Evolutionary conservation across 805 yeast species (phyloP).

Genomic region (Metschnikowia dekortorum): DNA sequence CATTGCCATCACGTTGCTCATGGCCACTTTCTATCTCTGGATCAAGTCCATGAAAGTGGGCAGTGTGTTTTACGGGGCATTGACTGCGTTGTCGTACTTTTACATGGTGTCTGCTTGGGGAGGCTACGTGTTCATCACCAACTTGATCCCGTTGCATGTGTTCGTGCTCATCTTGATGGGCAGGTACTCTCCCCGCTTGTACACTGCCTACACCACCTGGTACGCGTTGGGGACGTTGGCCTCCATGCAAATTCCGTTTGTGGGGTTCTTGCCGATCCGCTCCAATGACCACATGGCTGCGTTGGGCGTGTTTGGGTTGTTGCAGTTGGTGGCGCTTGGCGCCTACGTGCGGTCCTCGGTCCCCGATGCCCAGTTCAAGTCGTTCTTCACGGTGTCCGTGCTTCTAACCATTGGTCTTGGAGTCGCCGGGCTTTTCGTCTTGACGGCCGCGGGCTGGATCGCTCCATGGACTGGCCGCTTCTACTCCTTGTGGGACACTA

Average conservation of each 20-base stretch:
- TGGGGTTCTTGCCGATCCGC: slow-evolving; percentile 93
- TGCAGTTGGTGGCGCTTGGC: slow-evolving; percentile 87
- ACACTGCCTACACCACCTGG: slow-evolving; percentile 95
- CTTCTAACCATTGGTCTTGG: slow-evolving; percentile 57
- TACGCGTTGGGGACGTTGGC: slow-evolving; percentile 95
- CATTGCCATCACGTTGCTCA: slow-evolving; percentile 89
- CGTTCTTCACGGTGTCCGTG: slow-evolving; percentile 60
- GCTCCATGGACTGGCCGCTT: slow-evolving; percentile 99
- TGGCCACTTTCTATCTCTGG: slow-evolving; percentile 96
- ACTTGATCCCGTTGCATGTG: slow-evolving; percentile 92
- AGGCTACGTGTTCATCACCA: slow-evolving; percentile 98
- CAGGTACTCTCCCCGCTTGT: slow-evolving; percentile 75
- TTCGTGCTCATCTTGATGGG: slow-evolving; percentile 92
- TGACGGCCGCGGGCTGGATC: slow-evolving; percentile 88
- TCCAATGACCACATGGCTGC: slow-evolving; percentile 99
- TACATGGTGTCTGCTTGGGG: slow-evolving; percentile 99
- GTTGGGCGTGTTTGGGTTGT: slow-evolving; percentile 90
- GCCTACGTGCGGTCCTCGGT: slow-evolving; percentile 73
- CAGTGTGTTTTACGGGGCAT: slow-evolving; percentile 74
- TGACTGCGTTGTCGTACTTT: slow-evolving; percentile 85
- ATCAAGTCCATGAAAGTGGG: slow-evolving; percentile 90
- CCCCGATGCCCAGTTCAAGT: slow-evolving; percentile 66
- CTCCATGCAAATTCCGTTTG: slow-evolving; percentile 99
- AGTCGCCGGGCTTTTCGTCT: slow-evolving; percentile 62
- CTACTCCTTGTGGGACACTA: slow-evolving; percentile 97